Evolutionary conservation across 305 asterid species (phyloP), one percentile per base, ranked within the genome.

Genomic region (Striga hermonthica): DNA sequence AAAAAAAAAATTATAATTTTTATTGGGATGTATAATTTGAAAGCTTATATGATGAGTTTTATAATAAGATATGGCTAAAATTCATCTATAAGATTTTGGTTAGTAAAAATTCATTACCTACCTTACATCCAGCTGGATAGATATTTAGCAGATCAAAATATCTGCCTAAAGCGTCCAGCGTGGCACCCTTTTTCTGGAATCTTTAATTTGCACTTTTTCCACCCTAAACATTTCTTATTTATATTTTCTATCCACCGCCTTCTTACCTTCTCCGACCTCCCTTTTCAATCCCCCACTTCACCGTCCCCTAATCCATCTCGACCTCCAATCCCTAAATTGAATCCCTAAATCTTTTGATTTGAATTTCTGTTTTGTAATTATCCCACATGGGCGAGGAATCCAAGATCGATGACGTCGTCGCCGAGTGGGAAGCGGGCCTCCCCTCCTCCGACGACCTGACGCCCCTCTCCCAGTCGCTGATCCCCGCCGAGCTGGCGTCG

Each of bases 341-440:
- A 22, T 4, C 4, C 37, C 11, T 39, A 43, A 39, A 39, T 8
- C 54, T 65, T 65, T 59, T 63, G 64, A 57, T 39, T 53, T 55
- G 60, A 52, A 59, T 65, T 38, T 5, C 0, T 63, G n/a, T 11
- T 12, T 13, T 5, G 16, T 10, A 12, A 9, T 3, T 3, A 8
- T 53, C 4, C 64, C 62, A 90, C 62, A 90, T 86, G 97, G 84
- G 82, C 4, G 92, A 86, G 68, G 86, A 81, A 76, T 81, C 78
- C 65, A 80, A 68, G 66, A 72, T 75, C n/a, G 83, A 61, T 38
- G 83, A 81, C 35, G 78, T 72, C 35, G 80, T 88, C 59, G 16
- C 78, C 49, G 96, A 83, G 45, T 91, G 96, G 98, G 94, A 83
- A 68, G 76, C 71, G 31, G 96, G 98, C 1, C 87, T 92, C 10